Base-by-base conservation (phyloP, 805 yeast genomes). In the Lipomyces oligophaga region DNA sequence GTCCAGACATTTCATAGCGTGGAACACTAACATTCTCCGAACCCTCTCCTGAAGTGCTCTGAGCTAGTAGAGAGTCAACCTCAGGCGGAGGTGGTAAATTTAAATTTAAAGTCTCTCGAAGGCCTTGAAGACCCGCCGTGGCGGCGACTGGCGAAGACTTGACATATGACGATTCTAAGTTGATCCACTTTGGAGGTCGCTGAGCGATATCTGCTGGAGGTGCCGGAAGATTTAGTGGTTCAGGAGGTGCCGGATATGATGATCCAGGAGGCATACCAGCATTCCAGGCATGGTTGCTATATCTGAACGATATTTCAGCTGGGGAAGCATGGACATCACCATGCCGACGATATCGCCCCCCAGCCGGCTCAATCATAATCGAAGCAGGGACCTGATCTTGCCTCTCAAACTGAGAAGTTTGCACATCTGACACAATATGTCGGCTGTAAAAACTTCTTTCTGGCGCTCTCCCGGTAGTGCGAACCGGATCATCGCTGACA, bases 181-280 rank as follows among this genome's bases (percentile, higher is more conserved):
- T 44, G 11, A 52, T 44, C 39, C 56, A 56, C 21, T 47, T 47
- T 8, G 56, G 56, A 13, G 43, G 44, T 6, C 39, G 54, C 8
- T 45, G 38, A 8, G 20, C 25, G 20, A 52, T 44, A 26, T 52
- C 40, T 21, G 50, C 44, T 5, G 56, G 56, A 2, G 56, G 56
- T 1, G 56, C 55, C 10, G 56, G 56, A 3, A 47, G 45, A 5
- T 52, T 54, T 15, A 44, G 34, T 2, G 54, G 56, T 6, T 39
- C 39, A 1, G 56, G 56, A 4, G 56, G 56, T n/a, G 53, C 39
- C 3, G 56, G 56, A 37, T 49, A 52, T 5, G 49, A 48, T 15
- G 51, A 38, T 3, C 56, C 56, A 0, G 54, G 56, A 3, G 50
- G 53, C 36, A 43, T 24, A 16, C 41, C 41, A 10, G 49, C 54